phyloP scores from a whole-genome alignment of 2,329 filamentous ascomycete species.

The Elsinoe necatrix region DNA sequence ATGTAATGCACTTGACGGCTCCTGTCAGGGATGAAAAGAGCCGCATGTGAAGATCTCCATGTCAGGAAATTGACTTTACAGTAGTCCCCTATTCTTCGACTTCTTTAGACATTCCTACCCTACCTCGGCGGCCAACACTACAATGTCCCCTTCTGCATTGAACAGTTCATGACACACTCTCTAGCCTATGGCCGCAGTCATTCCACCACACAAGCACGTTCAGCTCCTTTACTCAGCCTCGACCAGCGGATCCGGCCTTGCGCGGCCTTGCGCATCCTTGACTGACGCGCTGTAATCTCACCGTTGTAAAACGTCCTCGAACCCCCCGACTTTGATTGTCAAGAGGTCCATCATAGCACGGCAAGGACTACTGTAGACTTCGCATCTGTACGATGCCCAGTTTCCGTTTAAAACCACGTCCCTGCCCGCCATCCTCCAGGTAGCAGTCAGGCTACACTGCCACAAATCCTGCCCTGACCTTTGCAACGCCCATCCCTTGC shows the following conservation, averaged over 20 bases:
- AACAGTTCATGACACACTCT: neutral
- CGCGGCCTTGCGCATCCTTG: constrained; percentile 7
- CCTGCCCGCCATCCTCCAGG: neutral
- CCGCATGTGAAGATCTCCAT: neutral
- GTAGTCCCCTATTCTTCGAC: neutral
- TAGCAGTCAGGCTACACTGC: neutral
- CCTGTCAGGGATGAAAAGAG: neutral
- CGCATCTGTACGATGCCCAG: neutral
- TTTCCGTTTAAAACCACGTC: neutral
- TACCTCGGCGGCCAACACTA: neutral
- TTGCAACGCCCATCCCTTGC: neutral
- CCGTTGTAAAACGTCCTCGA: constrained; percentile 6
- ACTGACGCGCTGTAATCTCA: constrained; percentile 7
- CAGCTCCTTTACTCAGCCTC: constrained; percentile 7
- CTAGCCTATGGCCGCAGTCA: constrained; percentile 6
- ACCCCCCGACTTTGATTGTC: neutral
- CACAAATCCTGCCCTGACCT: neutral
- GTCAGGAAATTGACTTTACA: neutral
- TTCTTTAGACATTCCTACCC: neutral
- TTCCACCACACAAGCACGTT: neutral
- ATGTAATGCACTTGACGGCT: neutral
- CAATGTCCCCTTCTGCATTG: neutral
- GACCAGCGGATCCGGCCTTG: constrained; percentile 7
- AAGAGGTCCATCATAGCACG: neutral
- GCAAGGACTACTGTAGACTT: neutral